Percentiles rank a stretch among this genome's conserved stretches.
Conservation (phyloP, 2,329 filamentous ascomycete species). For the Fusarium anguioides region DNA sequence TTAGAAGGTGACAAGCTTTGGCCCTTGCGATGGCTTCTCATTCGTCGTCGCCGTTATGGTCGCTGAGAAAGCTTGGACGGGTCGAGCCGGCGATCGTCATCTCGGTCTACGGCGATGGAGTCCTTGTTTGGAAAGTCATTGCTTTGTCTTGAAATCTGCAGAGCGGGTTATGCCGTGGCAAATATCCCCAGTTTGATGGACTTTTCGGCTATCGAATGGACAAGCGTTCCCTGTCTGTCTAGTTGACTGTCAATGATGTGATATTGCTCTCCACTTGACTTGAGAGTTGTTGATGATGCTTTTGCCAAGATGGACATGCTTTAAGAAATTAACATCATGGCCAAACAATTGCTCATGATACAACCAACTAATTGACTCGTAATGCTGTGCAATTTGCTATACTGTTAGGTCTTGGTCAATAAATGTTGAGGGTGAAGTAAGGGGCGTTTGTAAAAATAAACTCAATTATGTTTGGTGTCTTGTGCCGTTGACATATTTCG, state of each 20-base stretch:
- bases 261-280: background rate
- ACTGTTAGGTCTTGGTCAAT: no score
- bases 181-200: slow-evolving; percentile 9
- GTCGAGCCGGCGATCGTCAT: slow-evolving; percentile 34
- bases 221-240: slow-evolving; percentile 5
- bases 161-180: background rate
- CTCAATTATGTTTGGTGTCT: no score
- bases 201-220: slow-evolving; percentile 17
- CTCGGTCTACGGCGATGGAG: slow-evolving; percentile 23
- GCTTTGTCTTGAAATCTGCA: slow-evolving; percentile 1
- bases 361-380: no score
- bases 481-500: no score
- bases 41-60: slow-evolving; percentile 27
- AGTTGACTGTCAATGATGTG: background rate
- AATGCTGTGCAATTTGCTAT: no score
- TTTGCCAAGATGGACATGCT: no score
- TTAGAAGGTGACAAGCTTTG: slow-evolving; percentile 17
- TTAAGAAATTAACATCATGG: no score
- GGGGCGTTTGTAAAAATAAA: no score
- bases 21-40: slow-evolving; percentile 28
- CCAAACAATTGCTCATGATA: no score
- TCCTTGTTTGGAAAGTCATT: slow-evolving; percentile 12
- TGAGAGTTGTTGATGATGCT: no score
- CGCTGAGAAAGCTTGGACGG: slow-evolving; percentile 18
- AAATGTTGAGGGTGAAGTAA: no score